phyloP scores from a whole-genome alignment of 2,329 filamentous ascomycete species.

The Talaromyces islandicus region DNA sequence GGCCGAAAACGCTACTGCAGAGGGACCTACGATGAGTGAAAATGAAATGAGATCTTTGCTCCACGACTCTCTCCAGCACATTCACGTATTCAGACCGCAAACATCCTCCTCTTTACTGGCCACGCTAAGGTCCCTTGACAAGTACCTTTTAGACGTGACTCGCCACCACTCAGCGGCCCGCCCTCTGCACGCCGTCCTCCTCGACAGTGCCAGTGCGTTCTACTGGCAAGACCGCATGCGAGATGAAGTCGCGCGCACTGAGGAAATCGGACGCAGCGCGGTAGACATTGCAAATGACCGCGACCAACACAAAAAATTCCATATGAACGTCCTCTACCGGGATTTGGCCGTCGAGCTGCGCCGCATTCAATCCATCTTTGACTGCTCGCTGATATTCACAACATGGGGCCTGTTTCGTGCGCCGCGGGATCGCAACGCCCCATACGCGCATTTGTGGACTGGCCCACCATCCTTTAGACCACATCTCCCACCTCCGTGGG shows the following conservation, averaged over 20 bases:
- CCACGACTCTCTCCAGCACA: slow-evolving; percentile 42
- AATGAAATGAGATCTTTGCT: slow-evolving; percentile 24
- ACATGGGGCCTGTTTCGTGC: slow-evolving; percentile 19
- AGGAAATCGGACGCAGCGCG: slow-evolving; percentile 27
- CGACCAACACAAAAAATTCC: slow-evolving; percentile 21
- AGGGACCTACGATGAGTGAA: slow-evolving; percentile 12
- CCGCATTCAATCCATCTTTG: slow-evolving; percentile 30
- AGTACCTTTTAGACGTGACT: slow-evolving; percentile 43
- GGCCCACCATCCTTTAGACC: slow-evolving; percentile 24
- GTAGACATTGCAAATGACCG: slow-evolving; percentile 24
- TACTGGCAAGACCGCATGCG: slow-evolving; percentile 47
- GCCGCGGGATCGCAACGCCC: slow-evolving; percentile 6
- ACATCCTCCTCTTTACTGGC: slow-evolving; percentile 46
- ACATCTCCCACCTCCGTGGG: slow-evolving; percentile 34
- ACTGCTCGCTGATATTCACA: slow-evolving; percentile 36
- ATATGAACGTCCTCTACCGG: slow-evolving; percentile 25
- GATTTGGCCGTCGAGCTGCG: slow-evolving; percentile 26
- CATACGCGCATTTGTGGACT: slow-evolving; percentile 14
- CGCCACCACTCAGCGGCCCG: slow-evolving; percentile 44
- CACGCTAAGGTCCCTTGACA: slow-evolving; percentile 42
- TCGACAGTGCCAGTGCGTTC: slow-evolving; percentile 53
- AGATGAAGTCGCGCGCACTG: slow-evolving; percentile 36
- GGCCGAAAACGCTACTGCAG: not conserved
- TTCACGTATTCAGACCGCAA: slow-evolving; percentile 54
- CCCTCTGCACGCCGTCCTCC: slow-evolving; percentile 44